Percentiles rank a stretch among this genome's conserved stretches.
phyloP scores from a whole-genome alignment of 768 basidiomycete species.

The Lyophyllum atratum region DNA sequence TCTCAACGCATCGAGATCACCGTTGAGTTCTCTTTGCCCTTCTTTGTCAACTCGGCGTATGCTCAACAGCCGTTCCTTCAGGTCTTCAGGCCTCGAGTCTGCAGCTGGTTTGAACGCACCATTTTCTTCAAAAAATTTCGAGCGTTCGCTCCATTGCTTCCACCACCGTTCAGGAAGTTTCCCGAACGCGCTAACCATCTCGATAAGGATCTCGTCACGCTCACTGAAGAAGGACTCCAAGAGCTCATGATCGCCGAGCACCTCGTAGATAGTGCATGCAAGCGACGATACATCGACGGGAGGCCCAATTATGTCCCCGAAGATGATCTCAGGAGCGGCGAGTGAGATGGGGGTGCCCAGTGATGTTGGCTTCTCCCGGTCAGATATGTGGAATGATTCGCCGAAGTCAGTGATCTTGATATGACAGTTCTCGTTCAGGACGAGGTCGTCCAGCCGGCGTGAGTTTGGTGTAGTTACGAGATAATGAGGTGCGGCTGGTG shows the following conservation, averaged over 20 bases:
- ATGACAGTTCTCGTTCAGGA: slow-evolving; percentile 2
- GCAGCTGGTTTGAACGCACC: background rate
- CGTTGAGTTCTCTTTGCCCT: slow-evolving; percentile 1
- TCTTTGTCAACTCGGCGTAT: background rate
- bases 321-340: slow-evolving; percentile 8
- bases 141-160: background rate
- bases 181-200: slow-evolving; percentile 5
- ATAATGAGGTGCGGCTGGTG: slow-evolving; percentile 1
- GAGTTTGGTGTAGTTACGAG: slow-evolving; percentile 1
- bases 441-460: background rate
- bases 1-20: slow-evolving; percentile 3
- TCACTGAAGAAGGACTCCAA: slow-evolving; percentile 2
- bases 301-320: background rate
- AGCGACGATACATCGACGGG: slow-evolving; percentile 5
- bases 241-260: slow-evolving; percentile 4
- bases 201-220: slow-evolving; percentile 1
- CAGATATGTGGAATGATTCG: slow-evolving; percentile 5
- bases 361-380: background rate
- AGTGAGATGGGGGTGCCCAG: slow-evolving; percentile 4
- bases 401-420: slow-evolving; percentile 12
- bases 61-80: slow-evolving; percentile 3
- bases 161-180: slow-evolving; percentile 7
- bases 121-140: slow-evolving; percentile 1
- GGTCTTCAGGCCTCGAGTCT: slow-evolving; percentile 2
- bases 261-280: slow-evolving; percentile 3